Evolutionary conservation across 2,329 filamentous ascomycete genomes (phyloP), one percentile per base, ranked within the genome.

Genomic region (Curvularia lunata): DNA sequence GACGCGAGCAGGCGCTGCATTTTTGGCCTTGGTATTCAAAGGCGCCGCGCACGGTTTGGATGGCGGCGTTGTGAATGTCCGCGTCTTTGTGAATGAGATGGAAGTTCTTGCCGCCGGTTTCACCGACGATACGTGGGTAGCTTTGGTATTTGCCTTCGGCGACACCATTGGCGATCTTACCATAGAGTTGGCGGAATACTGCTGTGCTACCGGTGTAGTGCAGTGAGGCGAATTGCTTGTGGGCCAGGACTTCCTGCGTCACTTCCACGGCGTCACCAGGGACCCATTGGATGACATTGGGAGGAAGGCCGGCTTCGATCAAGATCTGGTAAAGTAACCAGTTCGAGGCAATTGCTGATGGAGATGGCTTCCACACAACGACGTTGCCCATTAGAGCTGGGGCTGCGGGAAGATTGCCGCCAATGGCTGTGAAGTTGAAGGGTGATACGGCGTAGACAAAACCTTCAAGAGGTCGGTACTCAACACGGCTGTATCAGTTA

Each of bases 391-490:
- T 88, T 54, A 97, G 81, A 0, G 92, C 92, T 13, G 94, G 92
- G 0, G 91, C 89, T 47, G 87, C 89, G 16, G 90, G 86, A 41
- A 98, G 83, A 79, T 97, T 97, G 55, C 89, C 94, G 10, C 88
- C 92, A 68, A 98, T 96, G 62, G 93, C 93, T 21, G 93, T 97
- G 80, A 98, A 98, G 83, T 98, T 98, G 85, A 97, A 98, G 42
- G 93, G 93, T 58, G 89, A 91, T 69, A 97, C 87, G 34, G 93
- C 94, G 76, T 97, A 97, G 61, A 98, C 92, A 77, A 98, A 97
- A 18, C 93, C 93, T 78, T 98, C 93, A 3, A 98, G 86, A 18
- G 94, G 89, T 38, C 93, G 86, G 82, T 97, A 88, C 79, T 97
- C 93, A 59, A 92, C 85, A 41, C 93, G 87, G 79, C 83, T 84